These are phyloP conservation scores for Isabelozyma heimii DNA, from an alignment of 805 yeast species.

Conservation along the genomic window DNA sequence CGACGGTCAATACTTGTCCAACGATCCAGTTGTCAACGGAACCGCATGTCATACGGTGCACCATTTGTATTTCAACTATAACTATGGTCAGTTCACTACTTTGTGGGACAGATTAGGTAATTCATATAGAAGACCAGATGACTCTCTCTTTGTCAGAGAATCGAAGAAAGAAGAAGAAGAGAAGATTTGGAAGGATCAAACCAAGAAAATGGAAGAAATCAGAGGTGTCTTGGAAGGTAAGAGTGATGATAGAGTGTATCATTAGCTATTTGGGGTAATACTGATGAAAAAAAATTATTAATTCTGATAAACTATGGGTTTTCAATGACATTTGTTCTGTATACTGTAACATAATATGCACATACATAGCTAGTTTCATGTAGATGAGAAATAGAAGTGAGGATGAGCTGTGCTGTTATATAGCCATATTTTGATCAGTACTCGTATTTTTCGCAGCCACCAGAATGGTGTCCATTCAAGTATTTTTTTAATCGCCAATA, in stretches of 20 bases:
- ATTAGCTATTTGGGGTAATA: background rate
- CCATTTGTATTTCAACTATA: slow-evolving; percentile 95
- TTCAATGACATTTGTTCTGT: too few relatives aligned
- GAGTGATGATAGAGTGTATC: slow-evolving; percentile 72
- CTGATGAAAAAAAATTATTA: background rate
- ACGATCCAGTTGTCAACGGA: slow-evolving; percentile 93
- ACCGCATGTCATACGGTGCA: slow-evolving; percentile 98
- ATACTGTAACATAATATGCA: too few relatives aligned
- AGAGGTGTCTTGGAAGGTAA: slow-evolving; percentile 79
- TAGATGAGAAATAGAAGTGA: too few relatives aligned
- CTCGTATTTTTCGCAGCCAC: too few relatives aligned
- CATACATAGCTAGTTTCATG: too few relatives aligned
- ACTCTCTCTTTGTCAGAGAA: slow-evolving; percentile 64
- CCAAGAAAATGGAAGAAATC: slow-evolving; percentile 71
- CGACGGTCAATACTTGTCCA: slow-evolving; percentile 93
- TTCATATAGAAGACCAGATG: slow-evolving; percentile 90
- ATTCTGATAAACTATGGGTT: too few relatives aligned
- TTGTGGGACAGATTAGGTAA: slow-evolving; percentile 97
- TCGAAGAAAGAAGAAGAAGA: slow-evolving; percentile 51
- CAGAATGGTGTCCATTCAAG: too few relatives aligned
- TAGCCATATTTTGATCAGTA: too few relatives aligned
- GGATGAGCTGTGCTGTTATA: too few relatives aligned
- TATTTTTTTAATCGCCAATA: too few relatives aligned
- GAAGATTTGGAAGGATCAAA: slow-evolving; percentile 68
- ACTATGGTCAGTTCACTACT: slow-evolving; percentile 97